These are phyloP conservation scores for Dentipellis sp. DNA, from an alignment of 768 basidiomycete genomes.

Conservation along the genomic window DNA sequence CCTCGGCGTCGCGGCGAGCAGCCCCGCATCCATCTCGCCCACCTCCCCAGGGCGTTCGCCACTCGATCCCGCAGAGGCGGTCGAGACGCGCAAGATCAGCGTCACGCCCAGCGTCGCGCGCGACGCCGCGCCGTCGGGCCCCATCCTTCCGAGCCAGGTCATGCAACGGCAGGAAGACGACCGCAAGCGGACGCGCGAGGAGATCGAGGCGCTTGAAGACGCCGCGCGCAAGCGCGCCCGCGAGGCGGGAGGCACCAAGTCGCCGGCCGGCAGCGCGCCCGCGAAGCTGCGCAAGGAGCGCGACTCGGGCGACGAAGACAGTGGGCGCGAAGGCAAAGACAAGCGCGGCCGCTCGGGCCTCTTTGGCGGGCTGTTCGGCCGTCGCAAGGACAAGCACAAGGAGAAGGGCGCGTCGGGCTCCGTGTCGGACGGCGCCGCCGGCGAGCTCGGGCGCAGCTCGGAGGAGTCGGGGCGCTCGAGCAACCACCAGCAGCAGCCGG, in stretches of 20 bases:
- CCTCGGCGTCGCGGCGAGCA: slow-evolving; percentile 23
- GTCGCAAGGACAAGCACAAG: slow-evolving; percentile 70
- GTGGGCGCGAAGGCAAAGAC: slow-evolving; percentile 33
- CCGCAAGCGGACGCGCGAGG: slow-evolving; percentile 42
- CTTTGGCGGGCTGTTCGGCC: slow-evolving; percentile 66
- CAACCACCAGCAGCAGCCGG: slow-evolving; percentile 22
- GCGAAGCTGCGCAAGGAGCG: slow-evolving; percentile 38
- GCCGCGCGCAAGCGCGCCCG: slow-evolving; percentile 41
- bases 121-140: slow-evolving; percentile 30
- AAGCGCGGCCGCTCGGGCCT: slow-evolving; percentile 70
- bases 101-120: slow-evolving; percentile 74
- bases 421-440: slow-evolving; percentile 35
- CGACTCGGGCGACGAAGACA: slow-evolving; percentile 30
- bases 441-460: slow-evolving; percentile 31
- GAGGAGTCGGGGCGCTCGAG: slow-evolving; percentile 57
- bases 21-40: slow-evolving; percentile 20
- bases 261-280: slow-evolving; percentile 5
- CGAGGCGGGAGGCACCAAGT: background rate
- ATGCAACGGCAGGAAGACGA: slow-evolving; percentile 43
- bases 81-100: slow-evolving; percentile 69
- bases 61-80: slow-evolving; percentile 59
- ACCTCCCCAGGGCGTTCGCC: slow-evolving; percentile 21
- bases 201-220: slow-evolving; percentile 35
- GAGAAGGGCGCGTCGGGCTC: slow-evolving; percentile 36
- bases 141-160: slow-evolving; percentile 29